Evolutionary conservation across 2,329 filamentous ascomycete species (phyloP).

Genomic region (Exophiala viscosa): DNA sequence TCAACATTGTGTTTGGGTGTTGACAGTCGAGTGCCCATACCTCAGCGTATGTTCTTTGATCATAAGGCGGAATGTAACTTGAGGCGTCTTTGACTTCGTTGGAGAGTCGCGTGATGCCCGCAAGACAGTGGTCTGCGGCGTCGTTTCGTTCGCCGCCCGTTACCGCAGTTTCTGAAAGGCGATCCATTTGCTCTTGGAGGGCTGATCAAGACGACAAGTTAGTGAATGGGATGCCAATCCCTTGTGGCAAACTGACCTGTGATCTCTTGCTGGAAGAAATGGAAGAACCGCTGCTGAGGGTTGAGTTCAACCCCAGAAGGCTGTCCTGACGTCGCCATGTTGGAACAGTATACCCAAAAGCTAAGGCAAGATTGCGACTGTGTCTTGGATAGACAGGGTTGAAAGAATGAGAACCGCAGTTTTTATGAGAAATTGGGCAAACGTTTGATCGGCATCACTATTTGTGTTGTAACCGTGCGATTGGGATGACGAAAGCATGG

Average conservation of each 20-base stretch:
- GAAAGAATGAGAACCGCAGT: neutral
- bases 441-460: too few species aligned
- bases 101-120: conserved; percentile 74
- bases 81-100: conserved; percentile 81
- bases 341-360: neutral
- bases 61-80: conserved; percentile 79
- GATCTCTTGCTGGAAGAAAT: conserved; percentile 73
- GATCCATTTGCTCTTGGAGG: conserved; percentile 71
- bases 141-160: conserved; percentile 73
- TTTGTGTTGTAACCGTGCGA: too few species aligned
- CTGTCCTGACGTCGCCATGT: conserved; percentile 8
- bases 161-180: conserved; percentile 59
- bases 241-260: conserved; percentile 53
- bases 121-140: conserved; percentile 74
- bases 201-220: conserved; percentile 46
- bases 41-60: conserved; percentile 80
- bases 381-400: neutral
- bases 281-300: conserved; percentile 76
- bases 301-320: conserved; percentile 22
- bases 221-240: conserved; percentile 1
- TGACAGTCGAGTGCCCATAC: conserved; percentile 43
- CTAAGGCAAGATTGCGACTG: neutral
- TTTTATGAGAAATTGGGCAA: neutral
- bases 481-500: too few species aligned
- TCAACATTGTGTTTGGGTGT: neutral